Evolutionary conservation across 1,139 yeast species (phyloP).

Genomic region (Pneumocystis jirovecii): DNA sequence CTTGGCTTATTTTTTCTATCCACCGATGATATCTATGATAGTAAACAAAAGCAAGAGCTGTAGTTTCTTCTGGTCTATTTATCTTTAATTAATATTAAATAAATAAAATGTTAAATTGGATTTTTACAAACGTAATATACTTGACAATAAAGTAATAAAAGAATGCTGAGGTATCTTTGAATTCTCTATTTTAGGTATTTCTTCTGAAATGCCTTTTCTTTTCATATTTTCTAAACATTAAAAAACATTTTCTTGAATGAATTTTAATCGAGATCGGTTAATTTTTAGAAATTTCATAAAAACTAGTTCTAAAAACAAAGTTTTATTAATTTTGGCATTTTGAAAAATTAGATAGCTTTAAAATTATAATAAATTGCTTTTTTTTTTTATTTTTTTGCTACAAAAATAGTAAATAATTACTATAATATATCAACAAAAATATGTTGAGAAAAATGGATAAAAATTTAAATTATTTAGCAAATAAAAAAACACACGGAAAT

Average conservation of each 20-base stretch:
- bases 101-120: background rate
- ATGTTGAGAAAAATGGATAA: too few relatives aligned
- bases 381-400: too few relatives aligned
- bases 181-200: background rate
- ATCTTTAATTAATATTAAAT: background rate
- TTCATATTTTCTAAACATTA: background rate
- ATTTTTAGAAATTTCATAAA: background rate
- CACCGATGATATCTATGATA: conserved; percentile 2
- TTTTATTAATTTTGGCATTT: too few relatives aligned
- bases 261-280: background rate
- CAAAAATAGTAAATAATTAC: too few relatives aligned
- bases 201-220: background rate
- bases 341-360: too few relatives aligned
- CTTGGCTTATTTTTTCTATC: background rate
- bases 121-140: background rate
- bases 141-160: background rate
- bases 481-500: too few relatives aligned
- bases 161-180: background rate
- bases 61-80: conserved; percentile 5
- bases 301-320: too few relatives aligned
- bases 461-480: too few relatives aligned
- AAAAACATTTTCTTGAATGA: background rate
- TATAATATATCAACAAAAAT: too few relatives aligned
- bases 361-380: too few relatives aligned
- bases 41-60: conserved; percentile 8